Evolutionary conservation across 371 early-diverging fungal species (phyloP), one percentile per base, ranked within the genome.

Genomic region (Fennellomyces sp.): DNA sequence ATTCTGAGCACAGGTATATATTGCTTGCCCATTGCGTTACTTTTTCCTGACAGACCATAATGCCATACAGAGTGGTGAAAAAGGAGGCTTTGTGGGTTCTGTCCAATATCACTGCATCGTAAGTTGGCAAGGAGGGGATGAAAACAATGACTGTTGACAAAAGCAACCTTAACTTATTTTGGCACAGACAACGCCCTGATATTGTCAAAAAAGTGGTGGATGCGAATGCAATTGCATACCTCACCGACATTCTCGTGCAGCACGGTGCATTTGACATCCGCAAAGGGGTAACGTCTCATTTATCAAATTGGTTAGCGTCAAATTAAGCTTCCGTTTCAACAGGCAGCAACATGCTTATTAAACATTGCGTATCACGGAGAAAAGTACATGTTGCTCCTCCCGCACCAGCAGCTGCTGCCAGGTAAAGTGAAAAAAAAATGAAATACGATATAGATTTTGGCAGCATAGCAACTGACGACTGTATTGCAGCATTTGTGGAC

Each of bases 11-110:
- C 71, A 76, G 85, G 85, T 84, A 76, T 45, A 15, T n/a, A n/a
- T n/a, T 6, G 38, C 19, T 57, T 55, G 15, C 26, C 50, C 47
- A 13, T 65, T 1, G 19, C 3, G 27, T 57, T 51, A 60, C 27
- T 60, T 60, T 23, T 42, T 63, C 3, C 33, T 28, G 19, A 30
- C 19, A 15, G 4, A 27, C n/a, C 12, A 27, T 41, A 6, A 23
- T 50, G 35, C 33, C 61, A 58, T 67, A 26, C 17, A 83, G 90
- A 33, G 82, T 86, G 2, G 80, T 91, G 27, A 85, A 86, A 63
- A 91, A 90, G 56, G 92, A 91, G 64, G 76, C 85, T 2, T 76
- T 91, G 29, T 90, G 91, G 90, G 81, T 89, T 3, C 64, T 91
- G 50, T 88, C 88, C 11, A 89, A 88, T 58, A 78, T 91, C 33